Evolutionary conservation across 2,329 filamentous ascomycete species (phyloP).

Genomic region (Phaeosphaeria sp.): DNA sequence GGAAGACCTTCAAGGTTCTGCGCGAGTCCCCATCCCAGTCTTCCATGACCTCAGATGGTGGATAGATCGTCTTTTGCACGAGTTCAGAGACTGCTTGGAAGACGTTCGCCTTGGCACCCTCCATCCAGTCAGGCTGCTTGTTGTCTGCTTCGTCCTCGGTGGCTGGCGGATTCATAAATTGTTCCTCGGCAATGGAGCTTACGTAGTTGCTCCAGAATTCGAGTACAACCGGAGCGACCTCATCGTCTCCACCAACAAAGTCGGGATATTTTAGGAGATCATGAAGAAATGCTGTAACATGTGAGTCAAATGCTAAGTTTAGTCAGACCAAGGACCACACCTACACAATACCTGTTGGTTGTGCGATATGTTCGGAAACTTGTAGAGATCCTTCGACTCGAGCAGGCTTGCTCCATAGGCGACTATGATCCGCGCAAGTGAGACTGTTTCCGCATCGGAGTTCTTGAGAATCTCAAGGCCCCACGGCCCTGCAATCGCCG

Average conservation of each 20-base stretch:
- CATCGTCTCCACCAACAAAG: conserved; percentile 74
- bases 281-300: conserved; percentile 57
- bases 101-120: conserved; percentile 64
- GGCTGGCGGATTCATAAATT: conserved; percentile 37
- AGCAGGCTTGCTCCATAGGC: conserved; percentile 44
- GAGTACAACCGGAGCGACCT: conserved; percentile 74
- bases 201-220: conserved; percentile 85
- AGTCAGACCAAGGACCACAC: conserved; percentile 7
- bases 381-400: conserved; percentile 50
- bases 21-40: conserved; percentile 75
- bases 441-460: conserved; percentile 43
- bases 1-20: conserved; percentile 72
- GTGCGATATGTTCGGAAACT: conserved; percentile 53
- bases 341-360: conserved; percentile 46
- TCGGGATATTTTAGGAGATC: conserved; percentile 71
- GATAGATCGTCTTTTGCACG: conserved; percentile 74
- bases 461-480: conserved; percentile 45
- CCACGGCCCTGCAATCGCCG: conserved; percentile 42
- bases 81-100: conserved; percentile 70
- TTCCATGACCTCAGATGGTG: conserved; percentile 62
- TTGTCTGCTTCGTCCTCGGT: conserved; percentile 2
- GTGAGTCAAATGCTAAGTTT: conserved; percentile 11
- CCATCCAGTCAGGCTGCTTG: conserved; percentile 62
- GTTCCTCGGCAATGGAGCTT: conserved; percentile 69
- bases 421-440: conserved; percentile 45